These are phyloP conservation scores for Venturia pyrina DNA, from an alignment of 2,329 filamentous ascomycete species.

Conservation along the genomic window DNA sequence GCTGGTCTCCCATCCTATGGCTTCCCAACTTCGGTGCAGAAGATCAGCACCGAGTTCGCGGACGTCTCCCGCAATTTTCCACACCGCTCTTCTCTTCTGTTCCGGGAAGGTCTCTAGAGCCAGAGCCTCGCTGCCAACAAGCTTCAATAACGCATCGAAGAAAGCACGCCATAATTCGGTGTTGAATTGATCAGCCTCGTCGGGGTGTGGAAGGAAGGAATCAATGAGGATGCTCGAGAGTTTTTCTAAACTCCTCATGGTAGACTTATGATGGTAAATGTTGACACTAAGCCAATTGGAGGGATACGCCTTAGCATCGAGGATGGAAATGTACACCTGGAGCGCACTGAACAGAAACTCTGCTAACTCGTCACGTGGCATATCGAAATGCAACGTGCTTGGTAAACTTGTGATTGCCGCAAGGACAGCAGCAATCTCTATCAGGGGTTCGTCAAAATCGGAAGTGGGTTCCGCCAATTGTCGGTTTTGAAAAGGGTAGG, in stretches of 20 bases:
- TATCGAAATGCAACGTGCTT: constrained; percentile 64
- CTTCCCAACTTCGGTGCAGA: constrained; percentile 78
- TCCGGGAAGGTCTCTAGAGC: constrained; percentile 94
- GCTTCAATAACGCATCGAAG: constrained; percentile 77
- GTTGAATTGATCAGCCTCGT: constrained; percentile 85
- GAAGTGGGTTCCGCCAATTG: constrained; percentile 39
- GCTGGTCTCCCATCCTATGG: constrained; percentile 90
- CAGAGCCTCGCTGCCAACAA: constrained; percentile 79
- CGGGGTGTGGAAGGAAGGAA: constrained; percentile 74
- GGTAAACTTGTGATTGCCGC: constrained; percentile 70
- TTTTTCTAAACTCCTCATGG: constrained; percentile 76
- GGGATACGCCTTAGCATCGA: constrained; percentile 84
- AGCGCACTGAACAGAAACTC: constrained; percentile 69
- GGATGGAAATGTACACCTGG: constrained; percentile 77
- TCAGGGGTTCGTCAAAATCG: constrained; percentile 72
- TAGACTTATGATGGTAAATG: constrained; percentile 85
- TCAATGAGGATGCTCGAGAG: constrained; percentile 71
- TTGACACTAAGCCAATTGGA: constrained; percentile 83
- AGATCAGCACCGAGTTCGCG: constrained; percentile 83
- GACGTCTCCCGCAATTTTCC: constrained; percentile 98
- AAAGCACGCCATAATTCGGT: constrained; percentile 91
- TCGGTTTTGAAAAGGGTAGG: constrained; percentile 79
- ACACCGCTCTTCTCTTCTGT: constrained; percentile 89
- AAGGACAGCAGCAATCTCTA: constrained; percentile 81
- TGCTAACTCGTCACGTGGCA: constrained; percentile 63